Evolutionary conservation across 257 asterid genomes (phyloP).

Genomic region (Datura wrightii): DNA sequence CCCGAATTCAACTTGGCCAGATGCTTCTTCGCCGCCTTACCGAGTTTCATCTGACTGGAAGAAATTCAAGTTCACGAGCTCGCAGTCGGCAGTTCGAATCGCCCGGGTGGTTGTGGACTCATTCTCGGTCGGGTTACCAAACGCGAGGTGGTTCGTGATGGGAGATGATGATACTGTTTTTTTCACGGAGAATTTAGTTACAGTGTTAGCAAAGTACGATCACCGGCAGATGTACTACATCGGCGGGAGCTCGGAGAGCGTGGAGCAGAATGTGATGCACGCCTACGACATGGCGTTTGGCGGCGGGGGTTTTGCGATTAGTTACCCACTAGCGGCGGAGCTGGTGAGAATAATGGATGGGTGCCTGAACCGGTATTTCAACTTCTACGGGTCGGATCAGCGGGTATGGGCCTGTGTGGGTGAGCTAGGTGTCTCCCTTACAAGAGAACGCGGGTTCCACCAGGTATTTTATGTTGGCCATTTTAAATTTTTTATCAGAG

Average conservation of each 20-base stretch:
- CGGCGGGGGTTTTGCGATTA: conserved; percentile 89
- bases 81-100: conserved; percentile 73
- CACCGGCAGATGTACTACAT: conserved; percentile 77
- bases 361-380: conserved; percentile 69
- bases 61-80: conserved; percentile 52
- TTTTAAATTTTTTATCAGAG: too few species aligned
- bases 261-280: conserved; percentile 80
- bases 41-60: conserved; percentile 82
- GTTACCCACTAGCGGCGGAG: conserved; percentile 76
- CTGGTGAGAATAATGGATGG: conserved; percentile 64
- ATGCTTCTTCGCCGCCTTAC: conserved; percentile 42
- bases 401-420: conserved; percentile 85
- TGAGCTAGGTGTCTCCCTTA: conserved; percentile 79
- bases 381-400: conserved; percentile 92
- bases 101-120: conserved; percentile 75
- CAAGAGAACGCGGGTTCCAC: conserved; percentile 81
- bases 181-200: conserved; percentile 67
- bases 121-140: conserved; percentile 63
- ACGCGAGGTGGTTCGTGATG: conserved; percentile 93
- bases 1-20: conserved; percentile 37
- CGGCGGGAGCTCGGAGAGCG: conserved; percentile 90
- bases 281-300: conserved; percentile 94
- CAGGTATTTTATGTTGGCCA: conserved; percentile 56
- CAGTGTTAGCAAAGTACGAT: conserved; percentile 75
- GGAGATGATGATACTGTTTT: conserved; percentile 97